Conservation (phyloP, 345 rosid genomes). For the Hirschfeldia incana region DNA sequence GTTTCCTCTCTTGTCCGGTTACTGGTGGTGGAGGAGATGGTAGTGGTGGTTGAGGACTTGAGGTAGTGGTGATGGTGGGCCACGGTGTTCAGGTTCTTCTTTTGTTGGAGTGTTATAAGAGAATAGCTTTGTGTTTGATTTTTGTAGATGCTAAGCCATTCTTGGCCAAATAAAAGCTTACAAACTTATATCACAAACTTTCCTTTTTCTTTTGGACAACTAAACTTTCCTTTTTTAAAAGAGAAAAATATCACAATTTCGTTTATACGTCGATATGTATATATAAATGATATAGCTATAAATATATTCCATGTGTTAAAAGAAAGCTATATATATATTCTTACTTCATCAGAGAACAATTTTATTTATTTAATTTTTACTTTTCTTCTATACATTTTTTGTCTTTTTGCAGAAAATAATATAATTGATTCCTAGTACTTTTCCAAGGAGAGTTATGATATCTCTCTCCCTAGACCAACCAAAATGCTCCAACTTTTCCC, state of each 20-base stretch:
- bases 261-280: not conserved
- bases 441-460: conserved; percentile 30
- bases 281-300: not conserved
- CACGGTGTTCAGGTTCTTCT: conserved; percentile 35
- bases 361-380: not conserved
- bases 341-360: conserved; percentile 19
- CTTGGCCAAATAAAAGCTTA: conserved; percentile 41
- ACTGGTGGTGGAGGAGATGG: conserved; percentile 17
- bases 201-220: conserved; percentile 5
- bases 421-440: conserved; percentile 43
- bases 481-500: conserved; percentile 34
- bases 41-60: not conserved
- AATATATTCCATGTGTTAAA: too few relatives aligned
- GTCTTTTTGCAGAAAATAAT: not conserved
- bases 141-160: conserved; percentile 37
- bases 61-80: conserved; percentile 34
- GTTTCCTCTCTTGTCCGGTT: conserved; percentile 29
- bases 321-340: not conserved
- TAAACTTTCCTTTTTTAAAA: conserved; percentile 22
- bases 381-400: not conserved
- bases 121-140: conserved; percentile 33
- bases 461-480: conserved; percentile 31
- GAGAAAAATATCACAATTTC: not conserved
- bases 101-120: conserved; percentile 31
- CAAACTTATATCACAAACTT: conserved; percentile 25